phyloP scores from a whole-genome alignment of 2,329 filamentous ascomycete species.

The Hypocrella siamensis region DNA sequence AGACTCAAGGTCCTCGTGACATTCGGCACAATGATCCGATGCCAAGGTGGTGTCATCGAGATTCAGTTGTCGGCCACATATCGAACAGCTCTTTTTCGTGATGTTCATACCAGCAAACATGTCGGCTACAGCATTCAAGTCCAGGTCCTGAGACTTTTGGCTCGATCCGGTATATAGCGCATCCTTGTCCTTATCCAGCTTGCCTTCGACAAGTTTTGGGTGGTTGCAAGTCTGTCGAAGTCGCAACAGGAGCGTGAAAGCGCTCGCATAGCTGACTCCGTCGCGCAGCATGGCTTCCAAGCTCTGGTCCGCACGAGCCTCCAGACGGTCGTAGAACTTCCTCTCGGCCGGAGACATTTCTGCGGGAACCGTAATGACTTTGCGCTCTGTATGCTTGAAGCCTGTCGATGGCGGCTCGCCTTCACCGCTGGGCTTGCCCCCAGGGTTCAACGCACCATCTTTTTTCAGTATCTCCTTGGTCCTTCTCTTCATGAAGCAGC shows the following conservation, averaged over 20 bases:
- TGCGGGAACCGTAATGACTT: constrained; percentile 65
- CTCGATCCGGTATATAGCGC: constrained; percentile 51
- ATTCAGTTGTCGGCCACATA: constrained; percentile 59
- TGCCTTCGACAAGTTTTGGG: constrained; percentile 70
- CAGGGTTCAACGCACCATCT: constrained; percentile 65
- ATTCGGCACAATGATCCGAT: constrained; percentile 53
- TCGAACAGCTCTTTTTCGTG: constrained; percentile 61
- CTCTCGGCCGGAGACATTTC: constrained; percentile 69
- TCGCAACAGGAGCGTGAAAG: constrained; percentile 78
- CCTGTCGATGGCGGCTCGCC: constrained; percentile 41
- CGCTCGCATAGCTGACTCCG: constrained; percentile 80
- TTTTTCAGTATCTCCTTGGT: constrained; percentile 94
- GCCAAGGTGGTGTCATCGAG: constrained; percentile 24
- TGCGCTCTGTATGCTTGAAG: constrained; percentile 86
- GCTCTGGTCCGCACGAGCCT: constrained; percentile 71
- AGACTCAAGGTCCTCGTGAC: constrained; percentile 56
- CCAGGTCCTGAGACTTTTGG: constrained; percentile 38
- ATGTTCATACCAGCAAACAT: constrained; percentile 76
- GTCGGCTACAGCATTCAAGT: constrained; percentile 71
- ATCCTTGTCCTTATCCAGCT: constrained; percentile 77
- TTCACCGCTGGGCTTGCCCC: constrained; percentile 43
- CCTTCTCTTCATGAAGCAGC: constrained; percentile 95
- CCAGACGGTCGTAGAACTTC: constrained; percentile 71
- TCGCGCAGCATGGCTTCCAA: constrained; percentile 79
- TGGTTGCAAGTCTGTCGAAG: constrained; percentile 92